Evolutionary conservation across 2,329 filamentous ascomycete species (phyloP).

Genomic region (Diaporthe sp.): DNA sequence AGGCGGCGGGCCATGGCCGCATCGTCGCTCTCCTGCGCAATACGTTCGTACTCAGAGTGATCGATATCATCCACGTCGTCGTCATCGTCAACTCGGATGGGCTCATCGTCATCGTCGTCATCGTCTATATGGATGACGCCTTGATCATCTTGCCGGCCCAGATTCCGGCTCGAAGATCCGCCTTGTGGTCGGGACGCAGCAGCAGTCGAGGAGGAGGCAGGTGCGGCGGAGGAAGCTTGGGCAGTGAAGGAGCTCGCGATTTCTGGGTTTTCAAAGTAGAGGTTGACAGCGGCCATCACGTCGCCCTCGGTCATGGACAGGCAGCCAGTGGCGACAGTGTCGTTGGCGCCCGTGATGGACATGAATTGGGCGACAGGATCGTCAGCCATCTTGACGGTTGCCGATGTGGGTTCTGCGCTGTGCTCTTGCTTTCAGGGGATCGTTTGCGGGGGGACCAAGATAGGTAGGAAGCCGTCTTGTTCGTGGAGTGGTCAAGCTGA

Average conservation of each 20-base stretch:
- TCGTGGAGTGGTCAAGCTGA: background rate
- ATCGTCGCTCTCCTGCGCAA: constrained; percentile 83
- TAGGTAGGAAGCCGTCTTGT: background rate
- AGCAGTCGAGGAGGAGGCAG: constrained; percentile 44
- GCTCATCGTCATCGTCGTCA: constrained; percentile 73
- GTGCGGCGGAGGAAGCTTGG: constrained; percentile 42
- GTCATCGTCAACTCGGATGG: constrained; percentile 47
- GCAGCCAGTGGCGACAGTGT: constrained; percentile 83
- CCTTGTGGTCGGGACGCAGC: constrained; percentile 32
- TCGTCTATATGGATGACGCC: constrained; percentile 83
- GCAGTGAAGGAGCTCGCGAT: constrained; percentile 65
- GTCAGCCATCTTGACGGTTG: constrained; percentile 71
- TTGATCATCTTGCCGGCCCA: constrained; percentile 64
- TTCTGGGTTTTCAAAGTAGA: constrained; percentile 92
- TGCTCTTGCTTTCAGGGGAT: background rate
- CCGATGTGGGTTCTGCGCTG: background rate
- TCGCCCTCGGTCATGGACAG: constrained; percentile 88
- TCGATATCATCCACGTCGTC: constrained; percentile 55
- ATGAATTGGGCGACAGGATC: constrained; percentile 80
- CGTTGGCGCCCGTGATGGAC: constrained; percentile 81
- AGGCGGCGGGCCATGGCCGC: constrained; percentile 91
- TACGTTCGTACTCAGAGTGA: constrained; percentile 56
- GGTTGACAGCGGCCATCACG: constrained; percentile 85
- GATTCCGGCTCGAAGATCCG: constrained; percentile 46
- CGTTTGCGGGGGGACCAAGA: background rate